Percentiles rank a stretch among this genome's conserved stretches.
These are phyloP conservation scores for Syzygium aqueum DNA, from an alignment of 345 rosid species.

Conservation along the genomic window DNA sequence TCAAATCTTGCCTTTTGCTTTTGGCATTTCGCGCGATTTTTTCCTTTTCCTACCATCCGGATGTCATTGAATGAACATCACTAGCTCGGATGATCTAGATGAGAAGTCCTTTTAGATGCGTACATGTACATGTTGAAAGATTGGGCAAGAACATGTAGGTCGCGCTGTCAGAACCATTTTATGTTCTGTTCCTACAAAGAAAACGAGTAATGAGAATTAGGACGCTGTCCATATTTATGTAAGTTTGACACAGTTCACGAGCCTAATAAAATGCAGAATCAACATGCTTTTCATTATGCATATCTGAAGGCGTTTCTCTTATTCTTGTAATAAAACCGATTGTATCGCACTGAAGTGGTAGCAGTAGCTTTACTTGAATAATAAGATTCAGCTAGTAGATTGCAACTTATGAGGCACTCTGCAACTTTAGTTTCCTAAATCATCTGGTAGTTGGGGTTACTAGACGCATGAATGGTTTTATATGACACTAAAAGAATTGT, in stretches of 20 bases:
- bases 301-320: not conserved
- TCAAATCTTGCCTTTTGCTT: not conserved
- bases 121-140: not conserved
- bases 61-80: not conserved
- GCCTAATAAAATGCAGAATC: not conserved
- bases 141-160: not conserved
- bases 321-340: too few species aligned
- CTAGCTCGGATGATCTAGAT: not conserved
- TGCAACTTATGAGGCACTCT: not conserved
- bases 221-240: not conserved
- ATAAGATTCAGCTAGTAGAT: not conserved
- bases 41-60: not conserved
- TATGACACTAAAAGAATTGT: not conserved
- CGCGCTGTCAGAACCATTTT: not conserved
- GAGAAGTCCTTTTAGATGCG: not conserved
- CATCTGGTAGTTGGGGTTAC: not conserved
- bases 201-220: not conserved
- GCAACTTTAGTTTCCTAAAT: not conserved
- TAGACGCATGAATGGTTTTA: not conserved
- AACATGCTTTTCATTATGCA: not conserved
- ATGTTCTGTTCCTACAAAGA: not conserved
- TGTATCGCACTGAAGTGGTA: not conserved
- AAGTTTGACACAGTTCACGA: not conserved
- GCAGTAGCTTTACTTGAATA: not conserved
- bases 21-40: not conserved